phyloP scores from a whole-genome alignment of 148 eudicot species.

The Mesembryanthemum crystallinum region DNA sequence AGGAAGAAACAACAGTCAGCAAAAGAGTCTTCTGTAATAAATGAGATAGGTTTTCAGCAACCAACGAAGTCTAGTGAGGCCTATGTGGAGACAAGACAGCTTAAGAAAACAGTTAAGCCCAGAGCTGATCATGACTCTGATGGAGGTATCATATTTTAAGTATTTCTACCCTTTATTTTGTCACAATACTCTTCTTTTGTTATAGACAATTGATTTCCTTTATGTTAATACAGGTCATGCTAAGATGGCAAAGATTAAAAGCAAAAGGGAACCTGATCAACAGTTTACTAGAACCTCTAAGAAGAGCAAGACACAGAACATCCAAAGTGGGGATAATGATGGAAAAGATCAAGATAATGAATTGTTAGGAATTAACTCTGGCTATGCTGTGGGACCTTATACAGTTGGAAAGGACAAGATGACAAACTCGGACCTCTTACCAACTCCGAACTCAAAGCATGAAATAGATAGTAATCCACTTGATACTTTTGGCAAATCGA shows the following conservation, averaged over 20 bases:
- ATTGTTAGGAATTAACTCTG: conserved; percentile 42
- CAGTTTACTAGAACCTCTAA: conserved; percentile 57
- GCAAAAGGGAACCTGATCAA: conserved; percentile 48
- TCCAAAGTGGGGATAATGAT: conserved; percentile 36
- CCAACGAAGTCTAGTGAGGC: conserved; percentile 36
- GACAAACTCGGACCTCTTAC: conserved; percentile 29
- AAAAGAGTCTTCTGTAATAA: conserved; percentile 36
- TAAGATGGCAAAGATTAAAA: conserved; percentile 44
- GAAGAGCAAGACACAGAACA: conserved; percentile 46
- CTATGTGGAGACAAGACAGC: conserved; percentile 36
- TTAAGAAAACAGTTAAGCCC: conserved; percentile 45
- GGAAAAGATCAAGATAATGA: conserved; percentile 38
- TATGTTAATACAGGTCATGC: conserved; percentile 46
- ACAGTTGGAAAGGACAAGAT: conserved; percentile 39
- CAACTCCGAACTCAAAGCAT: conserved; percentile 38
- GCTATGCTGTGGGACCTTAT: conserved; percentile 35
- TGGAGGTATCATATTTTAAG: conserved; percentile 48
- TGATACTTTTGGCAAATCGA: conserved; percentile 26
- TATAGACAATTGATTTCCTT: conserved; percentile 12
- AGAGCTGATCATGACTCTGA: conserved; percentile 41
- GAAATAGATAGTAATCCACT: conserved; percentile 28
- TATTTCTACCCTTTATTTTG: conserved; percentile 12
- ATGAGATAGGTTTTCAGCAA: conserved; percentile 37
- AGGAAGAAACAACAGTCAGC: conserved; percentile 40
- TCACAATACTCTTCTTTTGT: not conserved